A percentile compares a stretch with the other conserved stretches of the same genome.
These are phyloP conservation scores for Thelonectria blattea DNA, from an alignment of 2,329 filamentous ascomycete species.

Conservation along the genomic window DNA sequence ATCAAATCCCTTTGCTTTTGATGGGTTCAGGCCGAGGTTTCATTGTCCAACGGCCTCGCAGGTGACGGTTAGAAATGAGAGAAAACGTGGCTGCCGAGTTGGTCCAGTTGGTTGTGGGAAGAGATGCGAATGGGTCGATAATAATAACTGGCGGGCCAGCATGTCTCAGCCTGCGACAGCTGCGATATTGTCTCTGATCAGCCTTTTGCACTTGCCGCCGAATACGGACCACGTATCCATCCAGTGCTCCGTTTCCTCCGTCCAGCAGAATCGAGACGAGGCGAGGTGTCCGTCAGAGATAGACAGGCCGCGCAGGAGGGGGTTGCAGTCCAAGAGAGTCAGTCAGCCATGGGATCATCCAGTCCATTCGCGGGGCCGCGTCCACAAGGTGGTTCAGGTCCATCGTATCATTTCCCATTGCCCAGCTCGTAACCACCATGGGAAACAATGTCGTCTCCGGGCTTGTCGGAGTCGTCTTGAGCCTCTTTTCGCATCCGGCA, in stretches of 20 bases:
- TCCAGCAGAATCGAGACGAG: conserved; percentile 7
- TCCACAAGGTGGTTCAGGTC: neutral
- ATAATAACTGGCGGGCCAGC: neutral
- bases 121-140: conserved; percentile 5
- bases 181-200: neutral
- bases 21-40: neutral
- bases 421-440: neutral
- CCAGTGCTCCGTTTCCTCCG: neutral
- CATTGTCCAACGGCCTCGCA: conserved; percentile 17
- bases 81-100: conserved; percentile 2
- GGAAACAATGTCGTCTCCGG: neutral
- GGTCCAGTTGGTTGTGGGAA: neutral
- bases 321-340: conserved; percentile 1
- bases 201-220: neutral
- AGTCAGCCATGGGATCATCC: neutral
- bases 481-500: conserved; percentile 17
- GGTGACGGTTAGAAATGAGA: neutral
- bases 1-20: neutral
- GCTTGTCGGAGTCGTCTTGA: neutral
- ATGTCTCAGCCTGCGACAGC: conserved; percentile 11
- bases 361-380: conserved; percentile 8
- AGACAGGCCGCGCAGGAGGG: conserved; percentile 19
- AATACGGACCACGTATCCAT: neutral
- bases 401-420: conserved; percentile 19
- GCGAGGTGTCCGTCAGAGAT: conserved; percentile 23